A percentile compares a stretch with the other conserved stretches of the same genome.
phyloP scores from a whole-genome alignment of 2,329 filamentous ascomycete species.

The Ascochyta fabae region DNA sequence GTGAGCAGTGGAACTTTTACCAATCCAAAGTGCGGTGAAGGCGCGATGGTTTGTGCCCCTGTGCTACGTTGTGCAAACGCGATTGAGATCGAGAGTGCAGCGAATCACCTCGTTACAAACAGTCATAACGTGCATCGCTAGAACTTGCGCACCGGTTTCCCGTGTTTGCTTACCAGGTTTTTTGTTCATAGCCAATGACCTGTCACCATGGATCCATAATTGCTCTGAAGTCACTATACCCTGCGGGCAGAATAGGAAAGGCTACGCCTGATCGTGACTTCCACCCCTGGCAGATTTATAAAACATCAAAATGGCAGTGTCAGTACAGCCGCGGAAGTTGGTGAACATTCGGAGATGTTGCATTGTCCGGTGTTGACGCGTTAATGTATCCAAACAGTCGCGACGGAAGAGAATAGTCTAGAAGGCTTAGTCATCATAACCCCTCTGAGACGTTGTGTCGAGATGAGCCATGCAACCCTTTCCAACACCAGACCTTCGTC shows the following conservation, averaged over 20 bases:
- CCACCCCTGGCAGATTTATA: too few species aligned
- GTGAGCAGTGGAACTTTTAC: neutral
- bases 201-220: too few species aligned
- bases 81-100: neutral
- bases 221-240: too few species aligned
- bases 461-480: neutral
- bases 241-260: too few species aligned
- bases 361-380: neutral
- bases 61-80: neutral
- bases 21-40: neutral
- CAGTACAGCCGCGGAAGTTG: neutral
- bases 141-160: too few species aligned
- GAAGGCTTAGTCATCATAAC: neutral
- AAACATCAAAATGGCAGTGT: neutral
- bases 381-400: neutral
- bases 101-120: too few species aligned
- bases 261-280: too few species aligned
- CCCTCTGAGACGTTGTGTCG: neutral
- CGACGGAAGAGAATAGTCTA: neutral
- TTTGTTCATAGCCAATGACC: too few species aligned
- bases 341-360: neutral
- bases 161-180: too few species aligned
- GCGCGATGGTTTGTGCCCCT: neutral
- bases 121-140: too few species aligned
- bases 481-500: neutral